Base-by-base conservation (phyloP, 2,329 filamentous ascomycete genomes). In the Penicillium sp. region DNA sequence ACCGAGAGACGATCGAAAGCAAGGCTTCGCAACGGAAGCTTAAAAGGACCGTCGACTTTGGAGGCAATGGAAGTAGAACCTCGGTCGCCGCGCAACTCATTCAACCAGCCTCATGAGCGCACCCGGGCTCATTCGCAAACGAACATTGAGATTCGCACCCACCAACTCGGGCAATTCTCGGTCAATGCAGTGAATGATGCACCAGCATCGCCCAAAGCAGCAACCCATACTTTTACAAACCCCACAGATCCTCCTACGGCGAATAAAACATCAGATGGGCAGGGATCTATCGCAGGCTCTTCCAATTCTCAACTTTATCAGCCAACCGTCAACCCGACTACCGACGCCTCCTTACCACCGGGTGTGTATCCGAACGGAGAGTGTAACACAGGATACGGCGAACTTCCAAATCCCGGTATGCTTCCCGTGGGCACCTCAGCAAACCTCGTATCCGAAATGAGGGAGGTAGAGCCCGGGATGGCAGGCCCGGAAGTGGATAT, bases 1-100 rank as follows among this genome's bases (percentile, higher is more conserved):
- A 78, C 75, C 4, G 72, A 77, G 53, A 64, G 74, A 62, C 71
- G 74, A 15, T 75, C 74, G 4, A 76, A 75, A 64, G 63, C 67
- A 1, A 75, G 70, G 56, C 54, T 55, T 20, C 62, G 64, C 39
- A 65, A 68, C 54, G 62, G 64, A 37, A 47, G 47, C 7, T 51
- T 51, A 1, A 63, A 62, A 14, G 45, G 57, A 28, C 20, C 42
- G 14, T 61, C 59, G 2, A 55, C 57, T 45, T 22, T 54, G 14
- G 63, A 61, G n/a, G 51, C 58, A 0, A 61, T 60, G 25, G 45
- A 58, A 12, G 17, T 59, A 2, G 60, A 63, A 11, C 43, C 51
- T 15, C 62, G 61, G n/a, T 41, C 50, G 51, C 43, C 59, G 62
- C 38, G 38, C 56, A 43, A 3, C 15, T 17, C 38, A 8, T 41